Conservation (phyloP, 345 rosid genomes). For the Carallia pectinifolia region DNA sequence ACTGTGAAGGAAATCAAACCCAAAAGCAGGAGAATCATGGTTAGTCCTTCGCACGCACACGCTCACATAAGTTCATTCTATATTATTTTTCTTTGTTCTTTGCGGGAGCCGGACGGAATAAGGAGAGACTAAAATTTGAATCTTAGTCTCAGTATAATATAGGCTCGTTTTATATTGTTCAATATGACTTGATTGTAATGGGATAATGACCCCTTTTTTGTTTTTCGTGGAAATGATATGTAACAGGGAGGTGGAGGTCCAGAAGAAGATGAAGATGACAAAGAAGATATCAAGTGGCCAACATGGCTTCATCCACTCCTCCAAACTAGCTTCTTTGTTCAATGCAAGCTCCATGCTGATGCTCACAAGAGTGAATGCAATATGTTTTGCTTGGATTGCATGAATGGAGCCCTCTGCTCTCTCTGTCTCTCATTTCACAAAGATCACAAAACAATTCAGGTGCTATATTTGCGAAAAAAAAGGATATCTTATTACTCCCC, state of each 20-base stretch:
- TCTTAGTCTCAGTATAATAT: background rate
- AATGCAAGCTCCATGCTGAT: slow-evolving; percentile 79
- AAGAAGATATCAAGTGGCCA: slow-evolving; percentile 47
- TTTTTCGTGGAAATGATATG: background rate
- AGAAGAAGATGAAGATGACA: slow-evolving; percentile 25
- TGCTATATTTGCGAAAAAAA: slow-evolving; percentile 5
- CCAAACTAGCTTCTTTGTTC: slow-evolving; percentile 75
- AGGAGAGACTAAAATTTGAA: no score
- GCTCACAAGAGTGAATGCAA: slow-evolving; percentile 96
- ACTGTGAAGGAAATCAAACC: slow-evolving; percentile 42
- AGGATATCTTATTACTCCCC: no score
- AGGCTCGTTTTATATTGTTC: background rate
- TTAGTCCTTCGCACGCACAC: background rate
- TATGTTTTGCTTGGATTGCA: slow-evolving; percentile 95
- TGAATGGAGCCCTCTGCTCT: slow-evolving; percentile 78
- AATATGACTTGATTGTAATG: background rate
- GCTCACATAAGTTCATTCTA: background rate
- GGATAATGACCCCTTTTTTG: background rate
- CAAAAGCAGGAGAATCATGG: slow-evolving; percentile 65
- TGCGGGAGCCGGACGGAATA: no score
- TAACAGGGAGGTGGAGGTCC: slow-evolving; percentile 59
- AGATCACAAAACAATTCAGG: slow-evolving; percentile 87
- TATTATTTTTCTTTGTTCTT: no score
- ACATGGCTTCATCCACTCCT: slow-evolving; percentile 82
- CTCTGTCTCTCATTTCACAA: slow-evolving; percentile 68